phyloP scores from a whole-genome alignment of 2,329 filamentous ascomycete species.

The Orbilia blumenaviensis region DNA sequence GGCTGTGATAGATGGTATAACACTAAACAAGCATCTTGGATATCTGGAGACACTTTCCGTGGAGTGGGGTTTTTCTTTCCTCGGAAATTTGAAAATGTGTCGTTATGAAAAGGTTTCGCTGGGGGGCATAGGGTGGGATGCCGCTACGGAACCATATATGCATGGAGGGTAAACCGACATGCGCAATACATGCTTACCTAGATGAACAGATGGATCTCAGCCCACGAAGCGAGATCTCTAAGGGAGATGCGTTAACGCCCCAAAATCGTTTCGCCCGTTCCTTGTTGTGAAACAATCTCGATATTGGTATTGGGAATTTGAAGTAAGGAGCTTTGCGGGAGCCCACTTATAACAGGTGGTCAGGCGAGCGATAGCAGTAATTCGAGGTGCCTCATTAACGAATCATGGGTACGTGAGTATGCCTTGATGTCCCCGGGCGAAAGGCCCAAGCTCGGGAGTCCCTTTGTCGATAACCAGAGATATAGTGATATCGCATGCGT shows the following conservation, averaged over 20 bases:
- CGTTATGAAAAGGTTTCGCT: conserved; percentile 17
- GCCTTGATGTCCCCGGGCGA: conserved; percentile 1
- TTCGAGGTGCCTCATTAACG: neutral
- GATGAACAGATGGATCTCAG: conserved; percentile 5
- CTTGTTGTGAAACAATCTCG: neutral
- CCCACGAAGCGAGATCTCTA: conserved; percentile 12
- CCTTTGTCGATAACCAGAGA: neutral
- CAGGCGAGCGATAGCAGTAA: neutral
- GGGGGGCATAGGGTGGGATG: neutral
- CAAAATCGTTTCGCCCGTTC: neutral
- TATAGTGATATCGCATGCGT: conserved; percentile 14
- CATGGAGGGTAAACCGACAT: conserved; percentile 10
- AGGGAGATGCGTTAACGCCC: conserved; percentile 9
- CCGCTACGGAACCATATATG: conserved; percentile 21
- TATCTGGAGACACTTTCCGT: conserved; percentile 2
- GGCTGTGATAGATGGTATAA: conserved; percentile 1
- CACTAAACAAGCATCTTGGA: neutral
- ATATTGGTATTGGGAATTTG: neutral
- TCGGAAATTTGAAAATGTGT: conserved; percentile 27
- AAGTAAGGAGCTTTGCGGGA: neutral
- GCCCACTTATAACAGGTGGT: neutral
- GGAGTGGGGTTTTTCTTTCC: conserved; percentile 37
- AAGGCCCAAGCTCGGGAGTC: neutral
- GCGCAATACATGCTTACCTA: conserved; percentile 2
- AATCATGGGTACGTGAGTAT: conserved; percentile 7